Percentiles rank a stretch among this genome's conserved stretches.
These are phyloP conservation scores for Colletotrichum sp. DNA, from an alignment of 2,329 filamentous ascomycete species.

Conservation along the genomic window DNA sequence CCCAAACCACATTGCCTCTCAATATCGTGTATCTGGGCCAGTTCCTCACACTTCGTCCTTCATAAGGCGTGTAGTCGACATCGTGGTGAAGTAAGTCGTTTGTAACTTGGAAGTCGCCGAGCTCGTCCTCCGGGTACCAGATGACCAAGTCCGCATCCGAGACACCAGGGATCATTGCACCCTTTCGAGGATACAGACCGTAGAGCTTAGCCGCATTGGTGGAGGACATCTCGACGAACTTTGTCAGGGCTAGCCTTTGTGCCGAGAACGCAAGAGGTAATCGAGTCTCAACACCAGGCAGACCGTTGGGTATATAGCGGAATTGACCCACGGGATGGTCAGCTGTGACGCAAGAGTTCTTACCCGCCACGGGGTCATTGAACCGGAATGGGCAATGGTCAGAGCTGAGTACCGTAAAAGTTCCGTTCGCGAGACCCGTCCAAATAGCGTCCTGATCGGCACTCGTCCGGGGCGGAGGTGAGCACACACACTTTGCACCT, in stretches of 20 bases:
- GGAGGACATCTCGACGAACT: slow-evolving; percentile 58
- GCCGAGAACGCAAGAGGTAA: slow-evolving; percentile 41
- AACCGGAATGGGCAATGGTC: not conserved
- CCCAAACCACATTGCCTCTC: not conserved
- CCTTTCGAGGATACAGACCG: slow-evolving; percentile 56
- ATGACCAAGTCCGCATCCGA: slow-evolving; percentile 50
- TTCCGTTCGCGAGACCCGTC: slow-evolving; percentile 53
- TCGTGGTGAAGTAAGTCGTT: not conserved
- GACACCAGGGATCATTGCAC: slow-evolving; percentile 52
- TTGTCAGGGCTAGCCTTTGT: not conserved
- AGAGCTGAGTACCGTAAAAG: slow-evolving; percentile 48
- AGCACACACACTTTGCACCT: slow-evolving; percentile 59
- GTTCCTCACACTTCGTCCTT: not conserved
- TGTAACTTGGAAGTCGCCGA: not conserved
- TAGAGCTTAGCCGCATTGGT: slow-evolving; percentile 63
- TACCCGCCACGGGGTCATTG: not conserved
- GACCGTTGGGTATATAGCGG: slow-evolving; percentile 62
- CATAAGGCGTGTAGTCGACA: not conserved
- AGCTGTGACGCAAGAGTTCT: slow-evolving; percentile 31
- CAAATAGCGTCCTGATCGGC: slow-evolving; percentile 56
- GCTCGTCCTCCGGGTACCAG: not conserved
- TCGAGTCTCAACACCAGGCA: slow-evolving; percentile 62
- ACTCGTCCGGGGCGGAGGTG: slow-evolving; percentile 52
- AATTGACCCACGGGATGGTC: slow-evolving; percentile 48
- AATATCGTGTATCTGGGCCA: not conserved